Evolutionary conservation across 2,329 filamentous ascomycete genomes (phyloP), one percentile per base, ranked within the genome.

Genomic region (Ophiosphaerella korrae): DNA sequence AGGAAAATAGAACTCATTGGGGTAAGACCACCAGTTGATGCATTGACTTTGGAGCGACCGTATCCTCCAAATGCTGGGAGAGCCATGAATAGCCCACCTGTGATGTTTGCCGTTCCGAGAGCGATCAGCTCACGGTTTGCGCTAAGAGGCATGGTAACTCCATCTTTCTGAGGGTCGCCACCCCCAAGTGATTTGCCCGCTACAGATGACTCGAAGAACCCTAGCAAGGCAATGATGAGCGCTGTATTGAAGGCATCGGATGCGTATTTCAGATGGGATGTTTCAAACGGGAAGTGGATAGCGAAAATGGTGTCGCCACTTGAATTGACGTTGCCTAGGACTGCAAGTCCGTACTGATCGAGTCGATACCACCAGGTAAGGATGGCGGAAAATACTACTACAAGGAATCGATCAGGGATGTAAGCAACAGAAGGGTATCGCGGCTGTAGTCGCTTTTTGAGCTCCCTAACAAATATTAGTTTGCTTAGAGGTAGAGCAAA

Each of bases 161-260:
- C 84, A 56, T 88, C 84, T 43, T 84, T 77, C 9, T 70, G 73
- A 9, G 64, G 62, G 48, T 78, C 84, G 6, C 79, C 79, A 41
- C 78, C 79, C 11, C 70, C 68, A 2, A 99, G 78, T 55, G 90
- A 93, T 75, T 97, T 97, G 32, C 94, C 94, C 1, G 94, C 94
- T 11, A 99, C 92, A 0, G 92, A 96, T 2, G 91, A 96, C 74
- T 99, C 94, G 65, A 99, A 99, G 75, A 99, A 99, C n/a, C 94
- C 94, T 0, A 99, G 85, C 21, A 99, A 81, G 0, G 92, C 91
- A 58, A 99, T 96, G 46, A 97, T 81, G 67, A 99, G 96, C 0
- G 91, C 89, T 0, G 94, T 97, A 44, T 90, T 88, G 82, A 97
- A 88, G 33, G 91, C 89, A 55, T 91, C 88, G 18, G 89, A 87